Evolutionary conservation across 495 filamentous ascomycete species (phyloP), one percentile per base, ranked within the genome.

Genomic region (Penicillium paxilli): DNA sequence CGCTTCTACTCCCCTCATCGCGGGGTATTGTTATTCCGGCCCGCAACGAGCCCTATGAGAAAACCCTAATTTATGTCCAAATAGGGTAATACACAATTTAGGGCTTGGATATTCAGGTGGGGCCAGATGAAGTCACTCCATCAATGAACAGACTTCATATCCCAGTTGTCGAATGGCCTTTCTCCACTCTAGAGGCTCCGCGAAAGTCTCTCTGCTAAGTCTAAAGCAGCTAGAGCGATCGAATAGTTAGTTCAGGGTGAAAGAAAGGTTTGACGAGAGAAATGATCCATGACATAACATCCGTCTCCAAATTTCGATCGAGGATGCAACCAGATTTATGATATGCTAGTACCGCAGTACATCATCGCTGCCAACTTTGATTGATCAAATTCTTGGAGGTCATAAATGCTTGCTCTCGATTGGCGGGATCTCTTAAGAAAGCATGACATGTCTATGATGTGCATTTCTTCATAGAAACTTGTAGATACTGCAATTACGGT

Each of bases 401-500:
- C 20, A 23, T 23, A 21, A 22, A 9, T 14, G 19, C 28, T 26
- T 49, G 19, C 30, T 30, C 33, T 16, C 24, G 17, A 38, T 59
- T 21, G 37, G 26, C 46, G 49, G 50, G n/a, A 35, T 45, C n/a
- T 45, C 21, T 28, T 16, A 12, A 14, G 20, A 2, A 12, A 25
- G 11, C 10, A 45, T 70, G 64, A 74, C 71, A 73, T 73, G 64
- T 23, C 53, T 63, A 76, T 76, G 71, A 74, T 74, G 70, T 65
- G 61, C 35, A 28, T 23, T 41, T 49, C 66, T n/a, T 70, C 67
- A 74, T 70, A 67, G 59, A 69, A 68, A 50, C 10, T 41, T 48
- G 32, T 47, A 23, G 26, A n/a, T n/a, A n/a, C n/a, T n/a, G n/a
- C n/a, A n/a, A n/a, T n/a, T n/a, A n/a, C n/a, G n/a, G n/a, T n/a